A percentile compares a stretch with the other conserved stretches of the same genome.
Evolutionary conservation across 129 eudicot species (phyloP).

Genomic region (Saposhnikovia divaricata): DNA sequence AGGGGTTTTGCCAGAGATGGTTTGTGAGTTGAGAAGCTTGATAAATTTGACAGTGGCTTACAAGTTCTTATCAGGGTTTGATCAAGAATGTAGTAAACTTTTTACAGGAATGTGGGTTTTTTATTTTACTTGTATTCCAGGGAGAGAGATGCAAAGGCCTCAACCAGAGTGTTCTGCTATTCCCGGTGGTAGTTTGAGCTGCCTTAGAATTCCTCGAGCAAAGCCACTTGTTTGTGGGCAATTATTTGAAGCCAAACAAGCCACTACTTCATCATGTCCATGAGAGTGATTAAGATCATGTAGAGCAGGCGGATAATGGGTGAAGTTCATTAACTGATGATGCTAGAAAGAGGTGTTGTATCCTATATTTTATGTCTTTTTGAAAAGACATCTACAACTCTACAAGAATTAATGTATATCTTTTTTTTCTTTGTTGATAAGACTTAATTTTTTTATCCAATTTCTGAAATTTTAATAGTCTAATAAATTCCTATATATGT

Average conservation of each 20-base stretch:
- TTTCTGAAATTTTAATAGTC: not conserved
- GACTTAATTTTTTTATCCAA: not conserved
- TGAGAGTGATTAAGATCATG: constrained; percentile 12
- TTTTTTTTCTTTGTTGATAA: constrained; percentile 27
- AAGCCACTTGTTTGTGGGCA: constrained; percentile 75
- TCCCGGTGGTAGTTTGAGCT: constrained; percentile 59
- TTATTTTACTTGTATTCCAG: constrained; percentile 88
- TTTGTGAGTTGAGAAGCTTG: constrained; percentile 60
- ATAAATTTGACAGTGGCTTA: constrained; percentile 69
- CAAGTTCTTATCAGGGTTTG: constrained; percentile 82
- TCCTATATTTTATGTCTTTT: not conserved
- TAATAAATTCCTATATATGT: not conserved
- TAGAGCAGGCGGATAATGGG: constrained; percentile 15
- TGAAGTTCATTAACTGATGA: constrained; percentile 26
- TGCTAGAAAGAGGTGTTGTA: constrained; percentile 10
- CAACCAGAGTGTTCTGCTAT: constrained; percentile 58
- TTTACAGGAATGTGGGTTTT: constrained; percentile 58
- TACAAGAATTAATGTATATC: constrained; percentile 17
- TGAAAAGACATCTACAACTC: not conserved
- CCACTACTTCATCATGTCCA: constrained; percentile 24
- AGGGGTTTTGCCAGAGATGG: constrained; percentile 74
- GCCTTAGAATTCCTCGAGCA: constrained; percentile 60
- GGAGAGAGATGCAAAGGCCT: constrained; percentile 74
- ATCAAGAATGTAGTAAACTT: constrained; percentile 48
- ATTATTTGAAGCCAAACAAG: constrained; percentile 27